A percentile compares a stretch with the other conserved stretches of the same genome.
These are phyloP conservation scores for Rhynchosporium graminicola DNA, from an alignment of 2,329 filamentous ascomycete species.

Conservation along the genomic window DNA sequence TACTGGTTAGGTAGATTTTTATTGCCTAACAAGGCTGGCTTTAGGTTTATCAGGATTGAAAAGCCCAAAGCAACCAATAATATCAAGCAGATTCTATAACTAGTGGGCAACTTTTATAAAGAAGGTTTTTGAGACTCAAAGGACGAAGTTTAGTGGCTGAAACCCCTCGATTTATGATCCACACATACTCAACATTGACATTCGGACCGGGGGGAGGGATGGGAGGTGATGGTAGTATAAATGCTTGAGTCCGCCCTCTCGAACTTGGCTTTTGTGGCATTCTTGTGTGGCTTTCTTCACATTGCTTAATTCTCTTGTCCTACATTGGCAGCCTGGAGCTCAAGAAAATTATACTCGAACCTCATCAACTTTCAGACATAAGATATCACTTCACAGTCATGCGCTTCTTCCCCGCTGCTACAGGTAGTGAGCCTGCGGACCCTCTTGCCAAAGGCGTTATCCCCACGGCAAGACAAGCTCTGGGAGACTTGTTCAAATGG, in stretches of 20 bases:
- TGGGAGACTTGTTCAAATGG: conserved; percentile 67
- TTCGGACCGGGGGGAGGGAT: too few relatives aligned
- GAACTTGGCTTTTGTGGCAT: conserved; percentile 1
- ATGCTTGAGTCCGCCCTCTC: conserved; percentile 10
- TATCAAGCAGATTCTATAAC: too few relatives aligned
- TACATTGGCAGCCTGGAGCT: conserved; percentile 15
- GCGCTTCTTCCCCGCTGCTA: conserved; percentile 16
- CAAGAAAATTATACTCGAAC: neutral
- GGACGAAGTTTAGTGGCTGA: too few relatives aligned
- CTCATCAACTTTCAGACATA: neutral
- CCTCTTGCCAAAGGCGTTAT: conserved; percentile 65
- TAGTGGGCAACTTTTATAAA: too few relatives aligned
- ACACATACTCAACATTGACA: too few relatives aligned
- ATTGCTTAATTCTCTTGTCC: conserved; percentile 12
- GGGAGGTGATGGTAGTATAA: neutral
- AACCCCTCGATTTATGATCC: too few relatives aligned
- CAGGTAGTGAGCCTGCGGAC: conserved; percentile 52
- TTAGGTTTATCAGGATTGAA: too few relatives aligned
- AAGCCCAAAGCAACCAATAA: too few relatives aligned
- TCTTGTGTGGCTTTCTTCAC: conserved; percentile 3
- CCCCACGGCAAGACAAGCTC: conserved; percentile 64
- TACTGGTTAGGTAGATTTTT: too few relatives aligned
- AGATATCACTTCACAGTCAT: neutral
- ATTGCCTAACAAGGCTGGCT: too few relatives aligned
- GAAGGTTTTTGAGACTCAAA: too few relatives aligned